Conservation (phyloP, 2,329 filamentous ascomycete genomes). For the Aureobasidium leucospermi region DNA sequence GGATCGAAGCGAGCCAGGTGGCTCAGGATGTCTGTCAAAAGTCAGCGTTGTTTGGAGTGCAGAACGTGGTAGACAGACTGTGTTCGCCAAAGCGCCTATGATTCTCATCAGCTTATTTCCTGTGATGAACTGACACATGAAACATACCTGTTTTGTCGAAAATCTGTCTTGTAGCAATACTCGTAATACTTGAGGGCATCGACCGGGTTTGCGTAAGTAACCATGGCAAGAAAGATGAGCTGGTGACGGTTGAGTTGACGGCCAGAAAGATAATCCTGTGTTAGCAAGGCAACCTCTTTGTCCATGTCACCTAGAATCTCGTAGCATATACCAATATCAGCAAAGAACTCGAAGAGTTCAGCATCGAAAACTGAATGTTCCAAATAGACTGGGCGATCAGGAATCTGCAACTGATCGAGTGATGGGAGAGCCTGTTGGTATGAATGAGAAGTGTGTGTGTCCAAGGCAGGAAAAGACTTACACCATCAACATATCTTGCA, state of each 20-base stretch:
- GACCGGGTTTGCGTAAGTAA: slow-evolving; percentile 1
- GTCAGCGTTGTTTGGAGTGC: neutral
- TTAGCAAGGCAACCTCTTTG: neutral
- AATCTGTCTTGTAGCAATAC: neutral
- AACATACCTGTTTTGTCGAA: neutral
- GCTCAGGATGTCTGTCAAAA: neutral
- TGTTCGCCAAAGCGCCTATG: neutral
- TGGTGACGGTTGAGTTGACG: neutral
- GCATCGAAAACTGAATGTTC: neutral
- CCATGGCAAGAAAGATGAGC: neutral
- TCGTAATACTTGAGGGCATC: slow-evolving; percentile 11
- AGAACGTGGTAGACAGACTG: neutral
- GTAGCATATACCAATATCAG: neutral
- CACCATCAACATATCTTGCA: neutral
- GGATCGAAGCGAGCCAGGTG: neutral
- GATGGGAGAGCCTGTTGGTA: neutral
- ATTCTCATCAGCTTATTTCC: neutral
- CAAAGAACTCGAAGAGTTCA: slow-evolving; percentile 1
- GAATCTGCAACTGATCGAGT: neutral
- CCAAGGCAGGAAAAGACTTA: neutral
- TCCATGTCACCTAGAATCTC: neutral
- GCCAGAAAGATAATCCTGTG: neutral
- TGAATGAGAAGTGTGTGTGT: neutral
- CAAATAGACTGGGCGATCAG: neutral
- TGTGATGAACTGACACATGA: too few relatives aligned